Evolutionary conservation across 306 rosid species (phyloP).

Genomic region (Carpinus viminea): DNA sequence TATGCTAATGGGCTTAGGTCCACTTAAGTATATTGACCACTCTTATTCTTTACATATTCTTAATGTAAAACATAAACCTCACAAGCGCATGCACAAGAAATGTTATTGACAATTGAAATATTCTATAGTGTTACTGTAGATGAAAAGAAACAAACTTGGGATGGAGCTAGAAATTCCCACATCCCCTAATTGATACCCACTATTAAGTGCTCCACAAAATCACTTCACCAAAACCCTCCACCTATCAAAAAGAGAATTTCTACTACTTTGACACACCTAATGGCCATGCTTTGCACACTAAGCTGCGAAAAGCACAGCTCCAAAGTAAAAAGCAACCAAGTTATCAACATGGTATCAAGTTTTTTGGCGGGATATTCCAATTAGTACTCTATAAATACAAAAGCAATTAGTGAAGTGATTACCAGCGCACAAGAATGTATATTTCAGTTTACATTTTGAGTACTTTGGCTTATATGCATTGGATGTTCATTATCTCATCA

Average conservation of each 20-base stretch:
- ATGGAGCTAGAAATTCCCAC: not conserved
- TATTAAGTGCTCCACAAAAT: not conserved
- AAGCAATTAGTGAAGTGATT: no score
- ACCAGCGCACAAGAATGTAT: not conserved
- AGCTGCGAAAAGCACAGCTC: not conserved
- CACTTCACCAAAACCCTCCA: not conserved
- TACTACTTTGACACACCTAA: not conserved
- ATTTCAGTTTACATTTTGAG: not conserved
- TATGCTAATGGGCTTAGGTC: no score
- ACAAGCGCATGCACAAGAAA: not conserved
- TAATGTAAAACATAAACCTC: no score
- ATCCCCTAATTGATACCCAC: not conserved
- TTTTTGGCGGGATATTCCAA: not conserved
- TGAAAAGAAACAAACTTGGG: not conserved
- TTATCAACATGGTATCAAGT: not conserved
- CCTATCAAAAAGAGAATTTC: not conserved
- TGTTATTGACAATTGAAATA: not conserved
- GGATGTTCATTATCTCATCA: not conserved
- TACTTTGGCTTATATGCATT: not conserved
- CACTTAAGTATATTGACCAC: no score
- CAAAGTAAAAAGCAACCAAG: not conserved
- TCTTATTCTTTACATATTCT: no score
- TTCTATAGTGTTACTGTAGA: not conserved
- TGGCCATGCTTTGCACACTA: not conserved
- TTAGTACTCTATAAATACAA: not conserved